phyloP scores from a whole-genome alignment of 2,329 filamentous ascomycete species.

The Arthrocladium fulminans region DNA sequence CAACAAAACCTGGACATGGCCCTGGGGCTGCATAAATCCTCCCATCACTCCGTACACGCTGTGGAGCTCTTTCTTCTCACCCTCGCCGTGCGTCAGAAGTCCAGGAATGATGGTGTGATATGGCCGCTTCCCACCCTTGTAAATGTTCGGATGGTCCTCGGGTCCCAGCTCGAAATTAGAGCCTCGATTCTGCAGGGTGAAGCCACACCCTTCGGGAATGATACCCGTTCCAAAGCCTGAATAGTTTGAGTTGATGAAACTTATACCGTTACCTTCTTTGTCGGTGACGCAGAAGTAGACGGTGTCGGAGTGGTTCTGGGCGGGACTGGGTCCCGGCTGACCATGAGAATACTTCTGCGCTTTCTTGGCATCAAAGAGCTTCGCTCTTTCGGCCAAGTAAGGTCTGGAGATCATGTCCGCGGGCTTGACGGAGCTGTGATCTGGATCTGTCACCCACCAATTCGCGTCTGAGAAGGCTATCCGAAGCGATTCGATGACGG shows the following conservation, averaged over 20 bases:
- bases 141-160: constrained; percentile 63
- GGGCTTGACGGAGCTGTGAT: constrained; percentile 50
- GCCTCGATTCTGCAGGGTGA: constrained; percentile 89
- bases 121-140: constrained; percentile 74
- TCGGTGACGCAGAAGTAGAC: constrained; percentile 90
- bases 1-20: constrained; percentile 84
- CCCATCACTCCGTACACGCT: constrained; percentile 95
- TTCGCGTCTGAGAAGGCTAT: constrained; percentile 82
- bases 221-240: constrained; percentile 76
- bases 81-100: constrained; percentile 52
- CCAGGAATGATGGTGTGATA: constrained; percentile 98
- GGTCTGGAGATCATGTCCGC: constrained; percentile 58
- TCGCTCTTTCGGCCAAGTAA: constrained; percentile 64
- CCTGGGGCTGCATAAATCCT: constrained; percentile 96
- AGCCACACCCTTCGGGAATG: constrained; percentile 76
- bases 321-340: constrained; percentile 52
- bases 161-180: constrained; percentile 65
- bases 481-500: constrained; percentile 75
- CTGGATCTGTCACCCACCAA: constrained; percentile 84
- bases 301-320: constrained; percentile 78
- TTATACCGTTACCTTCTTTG: constrained; percentile 74
- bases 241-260: constrained; percentile 95
- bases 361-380: constrained; percentile 50
- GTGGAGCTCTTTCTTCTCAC: constrained; percentile 52
- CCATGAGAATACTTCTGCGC: constrained; percentile 56